Evolutionary conservation across 2,329 filamentous ascomycete species (phyloP), one percentile per base, ranked within the genome.

Genomic region (Penicillium sp.): DNA sequence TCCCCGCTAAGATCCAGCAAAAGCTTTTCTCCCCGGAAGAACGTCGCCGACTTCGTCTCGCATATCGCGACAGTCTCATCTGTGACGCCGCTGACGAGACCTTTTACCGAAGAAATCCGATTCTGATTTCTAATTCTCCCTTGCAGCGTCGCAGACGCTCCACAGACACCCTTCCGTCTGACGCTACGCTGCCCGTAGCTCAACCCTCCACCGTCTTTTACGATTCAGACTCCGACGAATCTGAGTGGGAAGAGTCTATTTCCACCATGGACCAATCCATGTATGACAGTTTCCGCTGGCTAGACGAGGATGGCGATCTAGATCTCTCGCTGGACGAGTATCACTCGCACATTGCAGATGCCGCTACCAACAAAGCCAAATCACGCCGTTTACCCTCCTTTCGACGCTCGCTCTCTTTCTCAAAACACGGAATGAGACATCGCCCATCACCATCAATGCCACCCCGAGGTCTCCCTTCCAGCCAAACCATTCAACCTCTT

Each of bases 281-380:
- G 51, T 83, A 84, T 43, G 84, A 90, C 55, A 86, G 80, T 65
- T 88, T 91, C 59, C 80, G 85, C 42, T 90, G 88, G 87, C 75
- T 91, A 21, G 87, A 91, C 24, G 86, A 90, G 51, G 85, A 89
- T 46, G 82, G 86, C 15, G 83, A 88, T 46, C 75, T 92, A 26
- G 87, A 92, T 61, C 78, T 92, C 30, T 80, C 80, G 30, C 72
- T 91, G 26, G 86, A 90, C 65, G 85, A 90, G 65, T 89, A 90
- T 63, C 86, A 89, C 64, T 76, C 81, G 39, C 86, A 86, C 60
- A 73, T 85, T 27, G 78, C 71, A n/a, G 73, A 83, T 68, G 57
- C 69, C 75, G 43, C 72, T 73, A 72, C 54, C 8, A 39, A 17
- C 71, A 62, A 56, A 21, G 39, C 46, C 18, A 45, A 54, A 23